A percentile compares a stretch with the other conserved stretches of the same genome.
Conservation (phyloP, 2,329 filamentous ascomycete genomes). For the Beauveria varroae region DNA sequence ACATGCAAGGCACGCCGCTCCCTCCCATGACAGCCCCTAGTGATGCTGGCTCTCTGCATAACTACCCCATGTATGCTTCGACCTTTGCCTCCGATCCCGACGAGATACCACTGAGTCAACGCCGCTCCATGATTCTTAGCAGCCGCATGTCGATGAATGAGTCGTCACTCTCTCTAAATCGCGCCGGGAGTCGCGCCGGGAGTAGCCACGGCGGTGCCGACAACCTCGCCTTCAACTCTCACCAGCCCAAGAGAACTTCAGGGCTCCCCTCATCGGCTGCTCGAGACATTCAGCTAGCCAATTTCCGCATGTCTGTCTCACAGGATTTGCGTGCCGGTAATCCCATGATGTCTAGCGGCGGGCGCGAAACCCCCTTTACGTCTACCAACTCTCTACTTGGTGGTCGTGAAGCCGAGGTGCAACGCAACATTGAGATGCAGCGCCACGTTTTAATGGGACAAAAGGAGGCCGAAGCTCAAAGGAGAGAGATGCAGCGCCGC, state of each 20-base stretch:
- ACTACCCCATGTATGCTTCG: constrained; percentile 26
- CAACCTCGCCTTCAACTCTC: constrained; percentile 40
- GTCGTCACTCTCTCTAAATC: constrained; percentile 8
- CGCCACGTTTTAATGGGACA: constrained; percentile 52
- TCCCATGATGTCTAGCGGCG: constrained; percentile 24
- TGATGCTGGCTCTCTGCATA: constrained; percentile 35
- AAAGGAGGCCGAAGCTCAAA: constrained; percentile 54
- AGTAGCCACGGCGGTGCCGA: constrained; percentile 24
- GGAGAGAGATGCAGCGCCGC: constrained; percentile 48
- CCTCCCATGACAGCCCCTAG: constrained; percentile 23
- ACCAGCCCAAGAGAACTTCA: constrained; percentile 44
- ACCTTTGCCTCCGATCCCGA: constrained; percentile 44
- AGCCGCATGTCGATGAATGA: constrained; percentile 28
- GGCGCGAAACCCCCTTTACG: constrained; percentile 33
- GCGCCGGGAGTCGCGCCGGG: neutral
- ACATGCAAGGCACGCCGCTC: constrained; percentile 18
- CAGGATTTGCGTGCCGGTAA: constrained; percentile 47
- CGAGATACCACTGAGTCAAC: constrained; percentile 64
- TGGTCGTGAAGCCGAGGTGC: constrained; percentile 33
- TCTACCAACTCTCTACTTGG: constrained; percentile 24
- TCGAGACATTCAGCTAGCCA: constrained; percentile 54
- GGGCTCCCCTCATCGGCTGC: constrained; percentile 33
- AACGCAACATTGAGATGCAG: constrained; percentile 45
- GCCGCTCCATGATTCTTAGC: constrained; percentile 51
- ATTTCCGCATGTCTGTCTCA: constrained; percentile 59